Percentiles rank a stretch among this genome's conserved stretches.
Evolutionary conservation across 192 early-diverging fungal species (phyloP).

Genomic region (Backusella sp.): DNA sequence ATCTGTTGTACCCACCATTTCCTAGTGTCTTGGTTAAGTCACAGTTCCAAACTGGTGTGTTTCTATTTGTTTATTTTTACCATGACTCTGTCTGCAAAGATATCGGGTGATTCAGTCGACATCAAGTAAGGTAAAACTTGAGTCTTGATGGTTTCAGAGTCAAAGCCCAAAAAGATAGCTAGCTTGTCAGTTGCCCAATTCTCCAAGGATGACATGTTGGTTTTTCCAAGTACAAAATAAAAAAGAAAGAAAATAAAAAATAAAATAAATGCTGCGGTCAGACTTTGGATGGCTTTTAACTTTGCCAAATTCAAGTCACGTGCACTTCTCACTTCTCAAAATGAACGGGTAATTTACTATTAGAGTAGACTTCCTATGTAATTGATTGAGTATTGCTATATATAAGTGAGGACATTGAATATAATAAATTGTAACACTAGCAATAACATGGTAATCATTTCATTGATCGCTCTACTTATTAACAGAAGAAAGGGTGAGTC

Average conservation of each 20-base stretch:
- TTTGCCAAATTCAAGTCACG: neutral
- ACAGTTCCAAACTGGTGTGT: neutral
- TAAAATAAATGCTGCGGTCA: constrained; percentile 4
- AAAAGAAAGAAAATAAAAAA: neutral
- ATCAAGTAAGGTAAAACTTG: constrained; percentile 41
- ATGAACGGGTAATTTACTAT: too few relatives aligned
- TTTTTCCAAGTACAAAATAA: neutral
- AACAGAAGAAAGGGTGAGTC: too few relatives aligned
- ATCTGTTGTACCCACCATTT: constrained; percentile 28
- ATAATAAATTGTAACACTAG: too few relatives aligned
- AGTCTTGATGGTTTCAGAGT: constrained; percentile 31
- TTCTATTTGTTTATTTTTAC: constrained; percentile 13
- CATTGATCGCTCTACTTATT: too few relatives aligned
- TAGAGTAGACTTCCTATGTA: too few relatives aligned
- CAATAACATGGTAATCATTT: too few relatives aligned
- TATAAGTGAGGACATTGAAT: too few relatives aligned
- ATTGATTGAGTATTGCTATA: too few relatives aligned
- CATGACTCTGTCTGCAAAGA: constrained; percentile 28
- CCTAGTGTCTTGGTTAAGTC: constrained; percentile 3
- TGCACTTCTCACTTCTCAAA: too few relatives aligned
- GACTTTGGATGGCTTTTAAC: neutral
- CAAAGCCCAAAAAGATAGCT: constrained; percentile 37
- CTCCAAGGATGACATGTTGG: constrained; percentile 14
- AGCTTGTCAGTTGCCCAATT: constrained; percentile 38
- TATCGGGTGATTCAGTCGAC: constrained; percentile 22